phyloP scores from a whole-genome alignment of 192 early-diverging fungal species.

The Dispira simplex region DNA sequence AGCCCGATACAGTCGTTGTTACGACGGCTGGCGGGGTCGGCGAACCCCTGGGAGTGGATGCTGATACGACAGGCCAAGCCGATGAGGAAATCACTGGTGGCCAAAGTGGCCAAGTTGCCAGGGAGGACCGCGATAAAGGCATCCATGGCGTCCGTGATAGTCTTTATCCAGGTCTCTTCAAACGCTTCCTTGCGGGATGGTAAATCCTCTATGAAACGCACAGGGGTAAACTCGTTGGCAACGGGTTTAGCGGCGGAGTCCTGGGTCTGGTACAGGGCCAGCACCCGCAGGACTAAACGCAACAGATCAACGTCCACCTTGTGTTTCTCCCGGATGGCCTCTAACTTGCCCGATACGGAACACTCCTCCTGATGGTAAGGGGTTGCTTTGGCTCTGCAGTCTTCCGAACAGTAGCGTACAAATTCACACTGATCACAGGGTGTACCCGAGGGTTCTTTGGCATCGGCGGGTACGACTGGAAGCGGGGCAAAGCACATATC shows the following conservation, averaged over 20 bases:
- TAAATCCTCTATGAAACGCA: constrained; percentile 16
- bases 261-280: constrained; percentile 13
- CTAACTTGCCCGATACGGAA: constrained; percentile 14
- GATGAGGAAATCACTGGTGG: constrained; percentile 27
- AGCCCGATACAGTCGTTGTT: constrained; percentile 42
- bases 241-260: constrained; percentile 13
- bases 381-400: constrained; percentile 24
- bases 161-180: constrained; percentile 16
- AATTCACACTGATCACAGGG: constrained; percentile 28
- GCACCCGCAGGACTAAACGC: constrained; percentile 18
- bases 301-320: constrained; percentile 21
- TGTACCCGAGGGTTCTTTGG: constrained; percentile 15
- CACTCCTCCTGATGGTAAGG: constrained; percentile 20
- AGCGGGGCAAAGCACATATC: constrained; percentile 29
- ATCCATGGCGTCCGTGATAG: constrained; percentile 9
- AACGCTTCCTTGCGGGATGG: constrained; percentile 15
- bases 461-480: constrained; percentile 21
- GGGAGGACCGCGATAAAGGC: constrained; percentile 20
- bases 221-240: constrained; percentile 15
- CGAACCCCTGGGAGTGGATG: constrained; percentile 40
- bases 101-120: constrained; percentile 19
- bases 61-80: constrained; percentile 44
- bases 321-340: constrained; percentile 17
- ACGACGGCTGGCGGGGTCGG: constrained; percentile 25
- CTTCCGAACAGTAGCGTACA: constrained; percentile 38